phyloP scores from a whole-genome alignment of 1,284 basidiomycete species.

The Leccinum variabile region DNA sequence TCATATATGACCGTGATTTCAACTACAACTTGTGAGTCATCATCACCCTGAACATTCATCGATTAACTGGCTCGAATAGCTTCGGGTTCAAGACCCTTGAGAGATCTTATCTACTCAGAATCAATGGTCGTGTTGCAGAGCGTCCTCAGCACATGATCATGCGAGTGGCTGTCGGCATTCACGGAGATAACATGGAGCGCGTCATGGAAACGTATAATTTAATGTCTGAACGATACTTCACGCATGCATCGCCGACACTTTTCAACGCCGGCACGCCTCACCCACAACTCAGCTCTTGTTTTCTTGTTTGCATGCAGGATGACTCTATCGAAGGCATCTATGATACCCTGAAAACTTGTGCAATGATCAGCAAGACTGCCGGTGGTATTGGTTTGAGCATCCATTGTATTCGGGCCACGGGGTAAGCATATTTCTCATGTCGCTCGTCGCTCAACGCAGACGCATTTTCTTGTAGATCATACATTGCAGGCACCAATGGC shows the following conservation, averaged over 20 bases:
- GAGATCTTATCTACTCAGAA: slow-evolving; percentile 93
- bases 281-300: slow-evolving; percentile 96
- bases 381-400: slow-evolving; percentile 98
- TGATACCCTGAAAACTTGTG: slow-evolving; percentile 97
- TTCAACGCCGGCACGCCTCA: slow-evolving; percentile 99
- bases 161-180: slow-evolving; percentile 98
- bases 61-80: slow-evolving; percentile 42
- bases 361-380: slow-evolving; percentile 99
- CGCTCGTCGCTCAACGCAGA: slow-evolving; percentile 13
- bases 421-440: slow-evolving; percentile 47
- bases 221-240: slow-evolving; percentile 98
- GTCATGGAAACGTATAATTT: slow-evolving; percentile 92
- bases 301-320: slow-evolving; percentile 98
- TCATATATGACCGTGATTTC: slow-evolving; percentile 99
- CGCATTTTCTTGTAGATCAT: slow-evolving; percentile 51
- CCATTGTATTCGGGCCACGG: slow-evolving; percentile 96
- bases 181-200: slow-evolving; percentile 87
- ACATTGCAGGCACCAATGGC: slow-evolving; percentile 95
- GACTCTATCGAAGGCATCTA: slow-evolving; percentile 99
- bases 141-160: slow-evolving; percentile 99
- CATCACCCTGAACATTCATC: background rate
- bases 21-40: slow-evolving; percentile 84
- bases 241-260: slow-evolving; percentile 96
- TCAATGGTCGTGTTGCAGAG: slow-evolving; percentile 95
- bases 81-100: slow-evolving; percentile 99